Base-by-base conservation (phyloP, 805 yeast species). In the Ogataea nonfermentans region DNA sequence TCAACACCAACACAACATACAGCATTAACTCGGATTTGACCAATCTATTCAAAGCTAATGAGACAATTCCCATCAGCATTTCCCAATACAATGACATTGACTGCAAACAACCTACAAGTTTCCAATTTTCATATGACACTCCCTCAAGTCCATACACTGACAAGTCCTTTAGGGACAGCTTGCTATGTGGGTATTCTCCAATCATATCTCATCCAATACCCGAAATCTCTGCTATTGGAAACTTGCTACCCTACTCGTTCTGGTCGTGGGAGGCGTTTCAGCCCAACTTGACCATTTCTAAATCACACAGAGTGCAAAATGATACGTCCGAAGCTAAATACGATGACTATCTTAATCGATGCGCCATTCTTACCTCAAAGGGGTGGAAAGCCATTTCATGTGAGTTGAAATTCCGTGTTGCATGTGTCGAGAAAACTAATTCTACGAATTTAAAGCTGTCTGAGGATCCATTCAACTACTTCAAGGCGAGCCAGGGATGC, bases 191-290 rank as follows among this genome's bases (percentile, higher is more conserved):
- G 0, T 73, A 66, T 37, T 71, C 85, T 0, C 88, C 95, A 0
- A 70, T 87, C 0, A 56, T 88, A 62, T 73, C 62, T 35, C 76
- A 47, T 47, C 69, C 9, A 23, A 54, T 47, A 29, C 33, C 22
- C 39, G 47, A 53, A 32, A 25, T 65, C 9, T 24, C 60, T 10
- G 49, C 56, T 11, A 56, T 72, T 7, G 54, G 65, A 0, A 36
- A 49, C 0, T 51, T 71, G 17, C 40, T 73, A 9, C 55, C 65
- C 11, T 31, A 53, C 11, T 61, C 73, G 0, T 42, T 74, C 25
- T 89, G 96, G 96, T 74, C 91, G 2, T 89, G 96, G 96, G 74
- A 70, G 0, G 54, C 68, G 0, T 58, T 62, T 8, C 75, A 82
- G 53, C 93, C 93, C 1, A 41, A 49, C 29, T 9, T 44, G 13